These are phyloP conservation scores for Dendrobium catenatum DNA, from an alignment of 106 monocot genomes.

Conservation along the genomic window DNA sequence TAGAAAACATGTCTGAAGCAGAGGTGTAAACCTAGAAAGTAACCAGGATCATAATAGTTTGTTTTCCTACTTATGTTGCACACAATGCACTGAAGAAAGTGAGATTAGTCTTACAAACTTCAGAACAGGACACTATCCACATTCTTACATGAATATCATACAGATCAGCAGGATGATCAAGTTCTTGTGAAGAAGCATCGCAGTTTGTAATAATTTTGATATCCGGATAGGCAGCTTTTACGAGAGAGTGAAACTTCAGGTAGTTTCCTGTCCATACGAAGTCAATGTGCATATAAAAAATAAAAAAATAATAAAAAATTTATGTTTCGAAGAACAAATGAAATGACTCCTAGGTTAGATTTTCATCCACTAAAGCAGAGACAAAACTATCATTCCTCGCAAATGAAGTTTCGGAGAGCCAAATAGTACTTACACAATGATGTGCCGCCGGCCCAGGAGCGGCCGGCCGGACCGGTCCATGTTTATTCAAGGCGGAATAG, in stretches of 20 bases:
- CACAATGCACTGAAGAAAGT: neutral
- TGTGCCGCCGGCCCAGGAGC: too few relatives aligned
- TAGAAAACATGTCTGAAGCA: conserved; percentile 62
- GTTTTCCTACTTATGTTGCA: too few relatives aligned
- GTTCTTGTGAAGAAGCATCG: conserved; percentile 57
- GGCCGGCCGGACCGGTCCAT: too few relatives aligned
- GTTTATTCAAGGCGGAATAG: too few relatives aligned
- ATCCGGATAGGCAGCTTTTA: conserved; percentile 77
- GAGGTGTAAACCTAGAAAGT: conserved; percentile 62
- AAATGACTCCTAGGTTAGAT: neutral
- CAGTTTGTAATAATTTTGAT: conserved; percentile 85
- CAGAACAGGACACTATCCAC: neutral
- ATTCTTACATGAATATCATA: conserved; percentile 78
- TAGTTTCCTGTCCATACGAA: conserved; percentile 58
- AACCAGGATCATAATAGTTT: neutral
- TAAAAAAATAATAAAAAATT: neutral
- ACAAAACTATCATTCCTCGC: neutral
- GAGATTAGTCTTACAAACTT: neutral
- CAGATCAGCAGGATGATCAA: conserved; percentile 74
- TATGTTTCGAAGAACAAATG: neutral
- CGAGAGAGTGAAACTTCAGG: conserved; percentile 65
- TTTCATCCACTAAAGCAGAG: too few relatives aligned
- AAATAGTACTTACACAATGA: neutral
- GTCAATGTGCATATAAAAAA: neutral
- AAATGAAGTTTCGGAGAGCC: neutral